Conservation (phyloP, 352 stramenopile species). For the Phytophthora boehmeriae region DNA sequence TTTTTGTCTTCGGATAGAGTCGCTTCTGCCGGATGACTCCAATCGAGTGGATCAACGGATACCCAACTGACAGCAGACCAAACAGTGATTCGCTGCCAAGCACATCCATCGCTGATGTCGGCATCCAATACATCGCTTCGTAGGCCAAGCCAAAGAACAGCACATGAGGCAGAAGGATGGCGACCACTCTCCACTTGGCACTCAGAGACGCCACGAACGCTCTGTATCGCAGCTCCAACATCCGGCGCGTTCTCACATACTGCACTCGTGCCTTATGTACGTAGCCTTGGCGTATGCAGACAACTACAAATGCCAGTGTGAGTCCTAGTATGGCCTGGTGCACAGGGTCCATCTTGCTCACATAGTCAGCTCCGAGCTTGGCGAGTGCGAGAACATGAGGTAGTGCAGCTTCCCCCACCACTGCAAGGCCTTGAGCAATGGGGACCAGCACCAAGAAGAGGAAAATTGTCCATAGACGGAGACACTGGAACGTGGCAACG, state of each 20-base stretch:
- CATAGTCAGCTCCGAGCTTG: slow-evolving; percentile 42
- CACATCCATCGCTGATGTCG: slow-evolving; percentile 49
- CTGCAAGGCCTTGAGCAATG: slow-evolving; percentile 39
- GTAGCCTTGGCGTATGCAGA: slow-evolving; percentile 76
- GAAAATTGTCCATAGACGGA: slow-evolving; percentile 67
- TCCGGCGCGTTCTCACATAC: slow-evolving; percentile 55
- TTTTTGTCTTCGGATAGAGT: slow-evolving; percentile 42
- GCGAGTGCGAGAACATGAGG: slow-evolving; percentile 61
- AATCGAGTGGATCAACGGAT: slow-evolving; percentile 73
- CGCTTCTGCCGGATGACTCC: slow-evolving; percentile 61
- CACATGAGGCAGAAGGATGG: slow-evolving; percentile 69
- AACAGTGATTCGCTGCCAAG: slow-evolving; percentile 64
- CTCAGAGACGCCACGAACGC: slow-evolving; percentile 73
- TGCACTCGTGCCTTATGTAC: slow-evolving; percentile 55
- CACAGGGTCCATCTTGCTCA: slow-evolving; percentile 64
- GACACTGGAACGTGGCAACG: slow-evolving; percentile 62
- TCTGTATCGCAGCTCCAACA: slow-evolving; percentile 66
- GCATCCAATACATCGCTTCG: slow-evolving; percentile 60
- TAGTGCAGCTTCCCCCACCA: slow-evolving; percentile 61
- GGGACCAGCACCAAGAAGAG: slow-evolving; percentile 54
- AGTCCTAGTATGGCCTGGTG: slow-evolving; percentile 52
- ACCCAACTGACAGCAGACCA: slow-evolving; percentile 61
- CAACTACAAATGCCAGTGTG: slow-evolving; percentile 31
- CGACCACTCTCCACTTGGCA: slow-evolving; percentile 65
- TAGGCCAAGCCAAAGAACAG: slow-evolving; percentile 71